Evolutionary conservation across 2,329 filamentous ascomycete species (phyloP).

Genomic region (Gaeumannomyces sp.): DNA sequence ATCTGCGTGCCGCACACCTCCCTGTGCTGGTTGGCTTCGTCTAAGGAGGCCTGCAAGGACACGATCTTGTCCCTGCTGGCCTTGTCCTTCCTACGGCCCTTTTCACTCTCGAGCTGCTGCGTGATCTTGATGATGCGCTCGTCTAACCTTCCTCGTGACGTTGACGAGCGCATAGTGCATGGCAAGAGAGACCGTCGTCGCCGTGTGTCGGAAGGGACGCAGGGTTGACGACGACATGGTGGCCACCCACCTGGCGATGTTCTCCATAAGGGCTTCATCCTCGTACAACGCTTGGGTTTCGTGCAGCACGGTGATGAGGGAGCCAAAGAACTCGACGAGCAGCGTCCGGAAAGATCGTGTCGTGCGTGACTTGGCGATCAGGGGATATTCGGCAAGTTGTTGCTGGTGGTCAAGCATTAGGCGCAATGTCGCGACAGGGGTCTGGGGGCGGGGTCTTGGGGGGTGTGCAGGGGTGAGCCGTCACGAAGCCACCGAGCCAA

Average conservation of each 20-base stretch:
- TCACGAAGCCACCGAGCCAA: background rate
- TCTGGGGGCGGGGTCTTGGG: background rate
- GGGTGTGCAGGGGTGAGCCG: background rate
- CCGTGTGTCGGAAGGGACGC: constrained; percentile 89
- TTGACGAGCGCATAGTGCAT: constrained; percentile 68
- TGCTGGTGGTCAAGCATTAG: constrained; percentile 37
- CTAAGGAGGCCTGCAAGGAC: constrained; percentile 65
- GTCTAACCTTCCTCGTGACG: constrained; percentile 37
- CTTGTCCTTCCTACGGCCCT: constrained; percentile 47
- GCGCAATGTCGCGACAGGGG: constrained; percentile 4
- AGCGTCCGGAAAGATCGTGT: constrained; percentile 71
- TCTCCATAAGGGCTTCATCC: constrained; percentile 73
- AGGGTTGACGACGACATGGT: constrained; percentile 85
- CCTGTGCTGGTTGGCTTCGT: constrained; percentile 63
- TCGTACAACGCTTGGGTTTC: constrained; percentile 77
- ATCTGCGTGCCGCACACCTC: constrained; percentile 66
- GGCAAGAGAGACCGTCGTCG: constrained; percentile 75
- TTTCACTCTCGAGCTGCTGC: constrained; percentile 73
- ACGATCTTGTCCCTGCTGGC: constrained; percentile 69
- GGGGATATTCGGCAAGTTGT: constrained; percentile 83
- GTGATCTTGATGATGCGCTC: constrained; percentile 65
- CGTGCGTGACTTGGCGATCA: constrained; percentile 75
- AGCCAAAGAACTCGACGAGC: constrained; percentile 71
- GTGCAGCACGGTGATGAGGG: constrained; percentile 71
- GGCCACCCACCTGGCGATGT: constrained; percentile 81